Evolutionary conservation across 2,329 filamentous ascomycete genomes (phyloP), one percentile per base, ranked within the genome.

Genomic region (Cladophialophora carrionii): DNA sequence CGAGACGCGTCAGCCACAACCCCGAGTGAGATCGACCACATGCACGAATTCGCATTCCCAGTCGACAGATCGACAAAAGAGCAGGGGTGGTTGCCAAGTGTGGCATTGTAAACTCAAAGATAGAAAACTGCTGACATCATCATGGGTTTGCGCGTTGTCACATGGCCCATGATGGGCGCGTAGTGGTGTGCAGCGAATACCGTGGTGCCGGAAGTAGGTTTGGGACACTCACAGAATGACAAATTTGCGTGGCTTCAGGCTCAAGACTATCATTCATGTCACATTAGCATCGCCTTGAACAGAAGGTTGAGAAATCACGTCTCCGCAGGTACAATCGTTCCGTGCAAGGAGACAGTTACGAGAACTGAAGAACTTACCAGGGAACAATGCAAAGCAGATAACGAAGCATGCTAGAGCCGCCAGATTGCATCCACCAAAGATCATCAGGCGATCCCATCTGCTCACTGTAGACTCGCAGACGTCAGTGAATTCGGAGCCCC

Each of bases 391-490:
- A 37, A 98, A 96, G 83, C 91, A 93, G 73, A 96, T 87, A 76
- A 96, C 87, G 82, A 99, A 98, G 82, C 96, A 94, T 71, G 90
- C 91, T 70, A 92, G 83, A 69, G 95, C 92, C 67, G 90, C 92
- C 72, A 96, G 79, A 79, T 96, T 96, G 82, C 94, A 96, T 75
- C 89, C 92, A 70, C 86, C 89, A 79, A 99, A 99, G 74, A 98
- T 86, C 77, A 99, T 84, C 75, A 98, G 82, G 64, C 94, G 90
- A 80, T 99, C 95, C 95, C 94, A 98, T 81, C 94, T 87, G 81
- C 92, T 96, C 82, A 99, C 95, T 98, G 74, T 67, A 41, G 53
- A 59, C 73, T 61, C 31, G 51, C 12, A 41, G 43, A 26, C 37
- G 56, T 66, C 67, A 72, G 68, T 68, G 46, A 56, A 14, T 37